Evolutionary conservation across 305 asterid species (phyloP).

Genomic region (Monarda citriodora): DNA sequence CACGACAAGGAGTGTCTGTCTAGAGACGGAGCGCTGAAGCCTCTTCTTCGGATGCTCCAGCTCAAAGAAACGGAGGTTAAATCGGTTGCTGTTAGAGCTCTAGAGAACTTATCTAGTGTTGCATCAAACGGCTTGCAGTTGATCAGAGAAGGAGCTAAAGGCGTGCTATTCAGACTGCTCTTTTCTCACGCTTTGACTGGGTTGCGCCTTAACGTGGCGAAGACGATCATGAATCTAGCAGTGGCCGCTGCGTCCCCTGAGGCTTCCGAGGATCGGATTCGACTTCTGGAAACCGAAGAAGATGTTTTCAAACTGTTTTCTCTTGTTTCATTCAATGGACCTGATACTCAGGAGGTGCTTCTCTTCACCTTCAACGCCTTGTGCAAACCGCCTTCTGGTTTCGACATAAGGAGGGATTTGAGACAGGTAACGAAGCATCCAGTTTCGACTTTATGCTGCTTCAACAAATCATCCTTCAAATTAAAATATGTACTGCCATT

Average conservation of each 20-base stretch:
- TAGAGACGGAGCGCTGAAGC: constrained; percentile 34
- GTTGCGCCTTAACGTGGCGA: constrained; percentile 35
- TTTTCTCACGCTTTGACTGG: constrained; percentile 34
- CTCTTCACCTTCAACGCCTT: constrained; percentile 38
- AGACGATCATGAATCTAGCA: constrained; percentile 41
- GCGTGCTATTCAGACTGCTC: constrained; percentile 40
- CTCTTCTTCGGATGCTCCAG: constrained; percentile 44
- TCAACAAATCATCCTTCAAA: background rate
- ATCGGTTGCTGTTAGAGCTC: constrained; percentile 34
- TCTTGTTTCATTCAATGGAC: constrained; percentile 33
- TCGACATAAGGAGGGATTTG: constrained; percentile 30
- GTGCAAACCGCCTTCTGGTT: constrained; percentile 41
- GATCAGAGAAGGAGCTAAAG: constrained; percentile 44
- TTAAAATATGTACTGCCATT: background rate
- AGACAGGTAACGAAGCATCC: constrained; percentile 31
- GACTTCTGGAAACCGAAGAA: constrained; percentile 36
- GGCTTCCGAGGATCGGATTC: constrained; percentile 25
- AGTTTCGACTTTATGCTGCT: background rate
- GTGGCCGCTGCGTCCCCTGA: constrained; percentile 27
- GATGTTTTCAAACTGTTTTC: constrained; percentile 45
- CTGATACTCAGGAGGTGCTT: constrained; percentile 33
- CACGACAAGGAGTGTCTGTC: constrained; percentile 37
- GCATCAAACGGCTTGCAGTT: constrained; percentile 38
- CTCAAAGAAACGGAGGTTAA: constrained; percentile 28
- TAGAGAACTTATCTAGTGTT: constrained; percentile 37